Conservation (phyloP, 2,329 filamentous ascomycete species). For the Didymella lethalis region DNA sequence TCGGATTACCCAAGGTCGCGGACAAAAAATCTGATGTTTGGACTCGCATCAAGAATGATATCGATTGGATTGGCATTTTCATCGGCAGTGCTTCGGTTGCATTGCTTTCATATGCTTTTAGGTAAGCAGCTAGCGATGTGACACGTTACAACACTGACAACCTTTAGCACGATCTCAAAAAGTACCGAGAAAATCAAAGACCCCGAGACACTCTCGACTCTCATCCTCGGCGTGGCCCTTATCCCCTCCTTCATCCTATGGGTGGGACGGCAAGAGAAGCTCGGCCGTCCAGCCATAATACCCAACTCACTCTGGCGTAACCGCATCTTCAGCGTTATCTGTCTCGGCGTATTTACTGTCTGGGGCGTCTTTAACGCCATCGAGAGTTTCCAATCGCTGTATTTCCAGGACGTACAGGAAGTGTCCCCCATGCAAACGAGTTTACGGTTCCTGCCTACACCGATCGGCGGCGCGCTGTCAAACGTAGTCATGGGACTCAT, state of each 20-base stretch:
- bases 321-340: slow-evolving; percentile 63
- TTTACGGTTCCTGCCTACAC: slow-evolving; percentile 55
- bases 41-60: slow-evolving; percentile 51
- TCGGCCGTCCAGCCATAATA: slow-evolving; percentile 63
- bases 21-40: slow-evolving; percentile 37
- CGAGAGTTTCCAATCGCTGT: slow-evolving; percentile 54
- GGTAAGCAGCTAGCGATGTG: slow-evolving; percentile 49
- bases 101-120: slow-evolving; percentile 63
- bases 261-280: slow-evolving; percentile 60
- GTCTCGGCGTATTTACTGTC: slow-evolving; percentile 54
- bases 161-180: slow-evolving; percentile 48
- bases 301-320: slow-evolving; percentile 71
- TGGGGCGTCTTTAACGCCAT: slow-evolving; percentile 49
- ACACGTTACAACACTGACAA: background rate
- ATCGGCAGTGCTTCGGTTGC: slow-evolving; percentile 59
- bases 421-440: slow-evolving; percentile 47
- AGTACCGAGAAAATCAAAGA: slow-evolving; percentile 54
- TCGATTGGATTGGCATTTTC: slow-evolving; percentile 63
- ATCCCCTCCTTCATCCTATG: slow-evolving; percentile 63
- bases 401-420: slow-evolving; percentile 54
- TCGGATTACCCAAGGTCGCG: slow-evolving; percentile 47
- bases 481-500: slow-evolving; percentile 59
- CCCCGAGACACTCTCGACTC: slow-evolving; percentile 55
- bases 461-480: slow-evolving; percentile 50
- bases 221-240: slow-evolving; percentile 55